phyloP scores from a whole-genome alignment of 75 land plant genomes.

The Ceratopteris richardii region DNA sequence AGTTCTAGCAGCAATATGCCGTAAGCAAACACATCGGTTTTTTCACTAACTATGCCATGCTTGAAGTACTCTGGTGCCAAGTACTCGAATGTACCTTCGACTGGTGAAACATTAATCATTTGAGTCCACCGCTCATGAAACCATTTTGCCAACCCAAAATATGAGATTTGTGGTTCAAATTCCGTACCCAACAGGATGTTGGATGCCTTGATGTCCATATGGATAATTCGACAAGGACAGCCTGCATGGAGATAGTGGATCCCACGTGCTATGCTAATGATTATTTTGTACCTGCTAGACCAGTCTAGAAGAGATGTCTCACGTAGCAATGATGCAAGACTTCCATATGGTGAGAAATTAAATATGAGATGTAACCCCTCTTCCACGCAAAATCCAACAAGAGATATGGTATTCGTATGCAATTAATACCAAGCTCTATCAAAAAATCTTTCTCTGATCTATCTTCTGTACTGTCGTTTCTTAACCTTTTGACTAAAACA shows the following conservation, averaged over 20 bases:
- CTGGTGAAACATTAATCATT: conserved; percentile 27
- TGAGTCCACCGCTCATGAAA: conserved; percentile 36
- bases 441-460: conserved; percentile 64
- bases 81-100: conserved; percentile 40
- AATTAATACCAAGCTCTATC: conserved; percentile 64
- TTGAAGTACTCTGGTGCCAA: conserved; percentile 64
- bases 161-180: conserved; percentile 81
- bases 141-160: conserved; percentile 45
- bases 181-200: conserved; percentile 69
- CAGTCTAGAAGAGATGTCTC: conserved; percentile 53
- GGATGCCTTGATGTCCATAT: conserved; percentile 86
- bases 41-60: conserved; percentile 70
- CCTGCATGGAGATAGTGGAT: conserved; percentile 75
- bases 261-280: conserved; percentile 67
- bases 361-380: conserved; percentile 65
- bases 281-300: conserved; percentile 61
- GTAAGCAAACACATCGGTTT: conserved; percentile 78
- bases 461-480: conserved; percentile 41
- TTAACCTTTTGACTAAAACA: conserved; percentile 74
- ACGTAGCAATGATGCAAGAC: conserved; percentile 52
- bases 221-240: conserved; percentile 71
- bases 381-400: conserved; percentile 78
- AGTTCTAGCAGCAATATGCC: conserved; percentile 80
- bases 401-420: conserved; percentile 62
- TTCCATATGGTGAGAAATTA: conserved; percentile 65